Percentiles rank a stretch among this genome's conserved stretches.
Evolutionary conservation across 768 basidiomycete genomes (phyloP).

Genomic region (Auriscalpium vulgare): DNA sequence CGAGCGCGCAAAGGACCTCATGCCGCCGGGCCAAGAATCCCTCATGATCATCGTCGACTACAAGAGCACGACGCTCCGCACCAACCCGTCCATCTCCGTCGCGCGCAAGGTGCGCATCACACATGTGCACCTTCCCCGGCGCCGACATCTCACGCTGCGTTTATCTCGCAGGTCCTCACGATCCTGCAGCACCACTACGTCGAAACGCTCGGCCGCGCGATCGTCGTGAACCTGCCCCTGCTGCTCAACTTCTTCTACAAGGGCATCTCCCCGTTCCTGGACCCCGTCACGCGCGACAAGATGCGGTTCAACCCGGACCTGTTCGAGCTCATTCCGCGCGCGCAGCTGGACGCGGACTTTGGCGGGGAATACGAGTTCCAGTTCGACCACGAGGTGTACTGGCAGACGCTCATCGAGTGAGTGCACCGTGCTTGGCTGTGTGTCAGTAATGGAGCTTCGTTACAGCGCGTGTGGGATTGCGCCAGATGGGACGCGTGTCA

Average conservation of each 20-base stretch:
- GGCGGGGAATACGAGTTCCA: constrained; percentile 69
- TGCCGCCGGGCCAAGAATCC: constrained; percentile 79
- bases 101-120: constrained; percentile 54
- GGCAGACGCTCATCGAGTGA: constrained; percentile 70
- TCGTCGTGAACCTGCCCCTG: constrained; percentile 75
- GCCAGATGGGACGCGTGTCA: constrained; percentile 23
- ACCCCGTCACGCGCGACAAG: constrained; percentile 87
- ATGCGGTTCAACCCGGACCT: constrained; percentile 89
- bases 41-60: constrained; percentile 84
- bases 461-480: constrained; percentile 23
- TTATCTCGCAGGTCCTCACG: constrained; percentile 42
- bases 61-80: constrained; percentile 70
- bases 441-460: not conserved
- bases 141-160: not conserved
- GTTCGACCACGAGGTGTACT: constrained; percentile 69
- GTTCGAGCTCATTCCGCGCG: constrained; percentile 60
- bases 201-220: constrained; percentile 77
- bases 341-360: constrained; percentile 78
- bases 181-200: constrained; percentile 88
- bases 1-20: constrained; percentile 83
- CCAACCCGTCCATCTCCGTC: constrained; percentile 77
- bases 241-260: constrained; percentile 74
- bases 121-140: not conserved
- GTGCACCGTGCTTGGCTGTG: constrained; percentile 14
- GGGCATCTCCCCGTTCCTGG: constrained; percentile 78